These are phyloP conservation scores for Prunus campanulata DNA, from an alignment of 306 rosid genomes.

Conservation along the genomic window DNA sequence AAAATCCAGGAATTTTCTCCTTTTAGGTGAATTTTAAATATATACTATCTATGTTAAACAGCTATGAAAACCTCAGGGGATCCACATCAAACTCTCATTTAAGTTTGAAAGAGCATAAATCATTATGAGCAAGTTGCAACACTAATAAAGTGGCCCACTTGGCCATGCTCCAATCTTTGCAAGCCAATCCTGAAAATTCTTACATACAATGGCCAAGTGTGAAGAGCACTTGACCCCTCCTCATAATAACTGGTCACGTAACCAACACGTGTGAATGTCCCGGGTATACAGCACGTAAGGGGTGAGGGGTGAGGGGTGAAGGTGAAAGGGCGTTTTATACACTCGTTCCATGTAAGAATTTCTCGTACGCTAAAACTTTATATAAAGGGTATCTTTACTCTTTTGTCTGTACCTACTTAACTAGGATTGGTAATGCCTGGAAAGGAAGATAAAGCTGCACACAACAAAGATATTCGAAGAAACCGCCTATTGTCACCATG, in stretches of 20 bases:
- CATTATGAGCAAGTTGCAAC: neutral
- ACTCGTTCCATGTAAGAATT: neutral
- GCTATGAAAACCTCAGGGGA: neutral
- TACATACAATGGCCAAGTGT: neutral
- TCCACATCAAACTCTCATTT: neutral
- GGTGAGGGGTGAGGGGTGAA: neutral
- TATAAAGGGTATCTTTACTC: neutral
- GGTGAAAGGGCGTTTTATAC: neutral
- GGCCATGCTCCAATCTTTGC: neutral
- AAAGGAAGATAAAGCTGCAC: neutral
- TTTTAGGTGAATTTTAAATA: neutral
- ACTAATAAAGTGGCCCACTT: neutral
- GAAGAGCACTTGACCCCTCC: neutral
- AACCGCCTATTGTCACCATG: neutral
- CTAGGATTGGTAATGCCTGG: slow-evolving; percentile 4
- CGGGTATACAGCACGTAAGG: neutral
- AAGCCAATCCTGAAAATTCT: neutral
- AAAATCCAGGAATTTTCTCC: neutral
- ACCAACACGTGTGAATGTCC: neutral
- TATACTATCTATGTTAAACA: neutral
- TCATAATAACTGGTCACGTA: neutral
- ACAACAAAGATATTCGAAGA: neutral
- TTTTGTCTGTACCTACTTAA: neutral
- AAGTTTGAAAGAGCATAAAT: neutral
- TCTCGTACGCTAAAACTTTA: neutral